Conservation (phyloP, 225 moss, liverwort and hornwort species). For the Marchantia polymorpha region DNA sequence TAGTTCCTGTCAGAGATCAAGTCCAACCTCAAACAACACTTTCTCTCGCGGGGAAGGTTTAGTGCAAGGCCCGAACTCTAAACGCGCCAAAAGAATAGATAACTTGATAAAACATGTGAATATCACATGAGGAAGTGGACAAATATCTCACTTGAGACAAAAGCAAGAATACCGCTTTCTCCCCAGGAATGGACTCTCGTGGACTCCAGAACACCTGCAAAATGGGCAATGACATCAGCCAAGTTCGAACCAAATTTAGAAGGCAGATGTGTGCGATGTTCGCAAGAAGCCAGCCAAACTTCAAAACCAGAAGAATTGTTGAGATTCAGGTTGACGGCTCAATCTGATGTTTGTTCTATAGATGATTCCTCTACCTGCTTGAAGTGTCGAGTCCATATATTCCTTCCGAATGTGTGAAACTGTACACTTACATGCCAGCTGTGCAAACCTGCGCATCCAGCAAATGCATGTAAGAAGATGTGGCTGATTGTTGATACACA, state of each 20-base stretch:
- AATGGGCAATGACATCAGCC: not conserved
- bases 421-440: constrained; percentile 83
- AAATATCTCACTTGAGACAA: constrained; percentile 54
- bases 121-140: not conserved
- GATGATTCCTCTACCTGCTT: constrained; percentile 37
- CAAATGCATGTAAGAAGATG: not conserved
- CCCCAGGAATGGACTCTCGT: constrained; percentile 74
- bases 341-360: not conserved
- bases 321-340: not conserved
- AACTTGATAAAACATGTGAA: not conserved
- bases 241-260: not conserved
- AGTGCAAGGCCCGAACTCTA: not conserved
- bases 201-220: constrained; percentile 81
- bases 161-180: constrained; percentile 68
- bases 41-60: not conserved
- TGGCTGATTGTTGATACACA: no score
- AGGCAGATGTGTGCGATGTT: no score
- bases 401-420: constrained; percentile 83
- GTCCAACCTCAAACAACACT: not conserved
- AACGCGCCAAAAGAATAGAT: not conserved
- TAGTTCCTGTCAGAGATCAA: not conserved
- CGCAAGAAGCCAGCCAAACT: not conserved
- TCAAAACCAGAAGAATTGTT: not conserved
- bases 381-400: constrained; percentile 67
- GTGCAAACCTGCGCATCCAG: constrained; percentile 61